A percentile compares a stretch with the other conserved stretches of the same genome.
phyloP scores from a whole-genome alignment of 1,139 yeast genomes.

The Arxiozyma slooffiae region DNA sequence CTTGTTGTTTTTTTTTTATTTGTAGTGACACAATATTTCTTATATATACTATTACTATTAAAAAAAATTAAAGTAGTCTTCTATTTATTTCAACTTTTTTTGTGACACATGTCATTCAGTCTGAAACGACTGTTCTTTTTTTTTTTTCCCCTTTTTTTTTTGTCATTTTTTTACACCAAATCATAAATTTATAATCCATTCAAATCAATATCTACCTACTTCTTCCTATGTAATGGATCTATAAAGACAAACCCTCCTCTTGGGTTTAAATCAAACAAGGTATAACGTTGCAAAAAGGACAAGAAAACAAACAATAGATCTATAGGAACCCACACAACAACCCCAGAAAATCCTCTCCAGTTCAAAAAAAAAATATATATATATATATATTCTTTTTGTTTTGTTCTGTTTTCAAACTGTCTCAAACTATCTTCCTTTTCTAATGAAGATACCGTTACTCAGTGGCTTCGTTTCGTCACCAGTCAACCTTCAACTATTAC shows the following conservation, averaged over 20 bases:
- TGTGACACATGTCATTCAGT: background rate
- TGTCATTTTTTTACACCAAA: background rate
- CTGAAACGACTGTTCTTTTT: background rate
- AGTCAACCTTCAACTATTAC: too few species aligned
- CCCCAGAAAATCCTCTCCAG: too few species aligned
- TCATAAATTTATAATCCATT: too few species aligned
- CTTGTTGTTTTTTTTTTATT: background rate
- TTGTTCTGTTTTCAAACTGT: too few species aligned
- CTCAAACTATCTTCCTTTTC: slow-evolving; percentile 12
- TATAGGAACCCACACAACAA: too few species aligned
- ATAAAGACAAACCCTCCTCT: slow-evolving; percentile 71
- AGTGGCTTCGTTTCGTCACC: too few species aligned
- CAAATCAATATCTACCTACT: slow-evolving; percentile 15
- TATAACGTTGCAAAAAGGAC: slow-evolving; percentile 59
- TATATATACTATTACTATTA: too few species aligned
- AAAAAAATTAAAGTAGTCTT: too few species aligned
- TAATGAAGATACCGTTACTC: too few species aligned
- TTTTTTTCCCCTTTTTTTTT: too few species aligned
- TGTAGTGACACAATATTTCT: background rate
- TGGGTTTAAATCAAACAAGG: slow-evolving; percentile 87
- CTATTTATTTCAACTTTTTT: background rate
- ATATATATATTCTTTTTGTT: too few species aligned
- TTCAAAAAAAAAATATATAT: too few species aligned
- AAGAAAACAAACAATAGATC: slow-evolving; percentile 64
- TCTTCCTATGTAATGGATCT: slow-evolving; percentile 30